Evolutionary conservation across 495 filamentous ascomycete species (phyloP).

Genomic region (Hyaloscypha finlandica): DNA sequence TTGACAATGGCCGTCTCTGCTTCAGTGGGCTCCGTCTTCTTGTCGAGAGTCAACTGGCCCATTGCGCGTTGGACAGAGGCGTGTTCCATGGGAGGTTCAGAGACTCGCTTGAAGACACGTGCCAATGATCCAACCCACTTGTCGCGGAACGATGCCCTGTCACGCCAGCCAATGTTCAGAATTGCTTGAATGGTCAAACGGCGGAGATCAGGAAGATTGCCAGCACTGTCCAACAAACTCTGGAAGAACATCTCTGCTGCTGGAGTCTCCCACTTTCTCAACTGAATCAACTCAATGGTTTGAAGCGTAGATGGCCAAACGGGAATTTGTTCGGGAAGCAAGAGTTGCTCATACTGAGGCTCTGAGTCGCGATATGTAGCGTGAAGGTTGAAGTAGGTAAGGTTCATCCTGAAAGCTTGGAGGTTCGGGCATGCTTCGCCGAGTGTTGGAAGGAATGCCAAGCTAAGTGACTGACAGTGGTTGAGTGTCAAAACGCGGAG

Average conservation of each 20-base stretch:
- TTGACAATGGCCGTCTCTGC: not conserved
- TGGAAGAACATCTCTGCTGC: conserved; percentile 74
- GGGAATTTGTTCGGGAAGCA: conserved; percentile 61
- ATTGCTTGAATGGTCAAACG: conserved; percentile 69
- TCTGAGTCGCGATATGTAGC: conserved; percentile 63
- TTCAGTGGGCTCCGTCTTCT: not conserved
- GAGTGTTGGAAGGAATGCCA: conserved; percentile 68
- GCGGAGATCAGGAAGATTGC: conserved; percentile 62
- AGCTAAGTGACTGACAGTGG: conserved; percentile 74
- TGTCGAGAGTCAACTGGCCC: not conserved
- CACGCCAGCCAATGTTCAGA: conserved; percentile 72
- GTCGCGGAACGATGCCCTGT: conserved; percentile 71
- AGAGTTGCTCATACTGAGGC: conserved; percentile 66
- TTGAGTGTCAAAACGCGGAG: conserved; percentile 67
- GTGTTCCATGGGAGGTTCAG: conserved; percentile 44
- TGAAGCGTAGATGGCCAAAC: conserved; percentile 73
- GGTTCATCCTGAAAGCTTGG: conserved; percentile 68
- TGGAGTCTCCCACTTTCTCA: conserved; percentile 66
- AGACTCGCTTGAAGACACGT: conserved; percentile 62
- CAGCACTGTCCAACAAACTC: conserved; percentile 70
- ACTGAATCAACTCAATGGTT: conserved; percentile 68
- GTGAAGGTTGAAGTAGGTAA: conserved; percentile 63
- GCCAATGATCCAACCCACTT: conserved; percentile 68
- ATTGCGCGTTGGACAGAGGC: not conserved
- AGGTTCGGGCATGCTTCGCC: conserved; percentile 64